These are phyloP conservation scores for Phytophthora boehmeriae DNA, from an alignment of 352 stramenopile species.

Conservation along the genomic window DNA sequence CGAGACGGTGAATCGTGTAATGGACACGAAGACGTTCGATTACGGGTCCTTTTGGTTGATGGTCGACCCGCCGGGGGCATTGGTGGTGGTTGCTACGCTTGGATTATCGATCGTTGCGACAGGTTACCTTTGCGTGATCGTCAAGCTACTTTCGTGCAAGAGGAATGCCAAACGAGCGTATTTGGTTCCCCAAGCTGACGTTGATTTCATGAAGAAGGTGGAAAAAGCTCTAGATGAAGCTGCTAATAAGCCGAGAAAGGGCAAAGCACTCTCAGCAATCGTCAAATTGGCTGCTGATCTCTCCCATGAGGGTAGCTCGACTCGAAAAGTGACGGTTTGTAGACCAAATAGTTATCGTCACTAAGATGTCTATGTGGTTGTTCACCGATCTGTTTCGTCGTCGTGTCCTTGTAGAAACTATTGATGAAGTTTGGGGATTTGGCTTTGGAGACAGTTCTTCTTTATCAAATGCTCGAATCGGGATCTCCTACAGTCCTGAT, in stretches of 20 bases:
- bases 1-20: constrained; percentile 25
- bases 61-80: constrained; percentile 4
- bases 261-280: not conserved
- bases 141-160: not conserved
- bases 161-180: not conserved
- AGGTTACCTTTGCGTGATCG: constrained; percentile 5
- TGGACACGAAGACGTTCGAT: constrained; percentile 32
- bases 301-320: not conserved
- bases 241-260: not conserved
- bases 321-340: not conserved
- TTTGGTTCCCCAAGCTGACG: not conserved
- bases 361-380: not conserved
- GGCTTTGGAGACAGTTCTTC: constrained; percentile 2
- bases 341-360: not conserved
- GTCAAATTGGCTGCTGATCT: not conserved
- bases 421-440: constrained; percentile 10
- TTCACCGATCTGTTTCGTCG: not conserved
- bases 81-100: constrained; percentile 11
- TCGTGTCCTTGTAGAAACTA: constrained; percentile 4
- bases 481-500: constrained; percentile 4
- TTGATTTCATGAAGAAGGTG: constrained; percentile 5
- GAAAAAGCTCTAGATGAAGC: constrained; percentile 5
- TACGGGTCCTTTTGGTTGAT: constrained; percentile 32
- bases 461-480: constrained; percentile 9
- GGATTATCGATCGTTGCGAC: constrained; percentile 2